Evolutionary conservation across 2,329 filamentous ascomycete genomes (phyloP).

Genomic region (Endocalyx cinctus): DNA sequence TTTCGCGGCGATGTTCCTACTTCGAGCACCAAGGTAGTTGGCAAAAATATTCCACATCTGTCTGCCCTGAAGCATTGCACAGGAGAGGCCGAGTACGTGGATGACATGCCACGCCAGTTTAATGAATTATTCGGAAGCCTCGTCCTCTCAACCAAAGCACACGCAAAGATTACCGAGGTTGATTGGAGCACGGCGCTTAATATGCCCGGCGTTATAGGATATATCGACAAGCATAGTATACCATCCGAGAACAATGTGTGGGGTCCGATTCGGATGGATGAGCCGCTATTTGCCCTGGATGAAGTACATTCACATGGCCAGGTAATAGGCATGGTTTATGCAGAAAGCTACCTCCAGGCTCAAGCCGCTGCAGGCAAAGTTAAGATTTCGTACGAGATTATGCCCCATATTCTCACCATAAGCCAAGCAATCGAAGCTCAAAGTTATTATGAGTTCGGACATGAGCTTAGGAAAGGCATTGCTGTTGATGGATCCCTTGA

Average conservation of each 20-base stretch:
- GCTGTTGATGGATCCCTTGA: conserved; percentile 37
- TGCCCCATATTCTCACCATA: conserved; percentile 83
- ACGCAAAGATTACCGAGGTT: conserved; percentile 76
- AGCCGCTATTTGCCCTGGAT: conserved; percentile 86
- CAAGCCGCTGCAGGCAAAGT: conserved; percentile 77
- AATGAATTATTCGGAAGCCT: conserved; percentile 85
- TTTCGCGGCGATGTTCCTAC: conserved; percentile 69
- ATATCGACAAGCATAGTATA: conserved; percentile 75
- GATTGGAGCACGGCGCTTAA: conserved; percentile 71
- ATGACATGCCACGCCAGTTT: conserved; percentile 78
- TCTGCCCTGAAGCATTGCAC: conserved; percentile 88
- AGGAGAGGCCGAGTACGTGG: conserved; percentile 88
- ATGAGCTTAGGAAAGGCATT: conserved; percentile 74
- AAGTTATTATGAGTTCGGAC: conserved; percentile 77
- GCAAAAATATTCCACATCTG: conserved; percentile 75
- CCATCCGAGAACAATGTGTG: conserved; percentile 79
- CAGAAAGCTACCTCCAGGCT: conserved; percentile 69
- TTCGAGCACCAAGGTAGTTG: conserved; percentile 69
- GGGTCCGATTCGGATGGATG: conserved; percentile 75
- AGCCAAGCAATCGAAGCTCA: conserved; percentile 85
- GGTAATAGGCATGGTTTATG: conserved; percentile 85
- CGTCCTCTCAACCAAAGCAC: conserved; percentile 80
- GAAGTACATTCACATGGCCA: conserved; percentile 83
- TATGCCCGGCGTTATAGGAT: conserved; percentile 77
- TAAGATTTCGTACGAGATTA: conserved; percentile 81